Evolutionary conservation across 1,284 basidiomycete genomes (phyloP).

Genomic region (Cryptococcus amylolentus): DNA sequence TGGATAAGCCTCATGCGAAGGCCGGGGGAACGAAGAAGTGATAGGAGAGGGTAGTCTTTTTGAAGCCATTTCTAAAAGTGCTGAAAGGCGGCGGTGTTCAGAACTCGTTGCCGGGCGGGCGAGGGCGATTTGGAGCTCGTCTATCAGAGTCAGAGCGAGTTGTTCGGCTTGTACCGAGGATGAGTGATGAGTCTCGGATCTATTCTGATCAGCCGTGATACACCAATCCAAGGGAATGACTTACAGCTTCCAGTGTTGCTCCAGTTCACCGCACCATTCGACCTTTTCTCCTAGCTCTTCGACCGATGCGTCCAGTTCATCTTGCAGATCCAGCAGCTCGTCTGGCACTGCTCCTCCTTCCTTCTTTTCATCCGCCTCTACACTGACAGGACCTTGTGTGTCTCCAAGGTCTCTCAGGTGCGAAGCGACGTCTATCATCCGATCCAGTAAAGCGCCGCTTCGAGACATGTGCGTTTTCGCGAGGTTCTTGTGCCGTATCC

Average conservation of each 20-base stretch:
- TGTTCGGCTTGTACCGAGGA: conserved; percentile 15
- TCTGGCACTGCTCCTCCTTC: conserved; percentile 35
- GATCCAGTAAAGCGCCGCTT: conserved; percentile 34
- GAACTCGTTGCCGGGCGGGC: conserved; percentile 21
- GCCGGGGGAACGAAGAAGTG: conserved; percentile 23
- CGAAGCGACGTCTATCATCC: conserved; percentile 45
- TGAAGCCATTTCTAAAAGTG: conserved; percentile 8
- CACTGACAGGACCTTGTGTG: conserved; percentile 21
- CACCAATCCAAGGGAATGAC: not conserved
- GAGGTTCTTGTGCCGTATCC: conserved; percentile 35
- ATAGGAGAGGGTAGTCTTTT: conserved; percentile 16
- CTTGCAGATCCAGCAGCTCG: conserved; percentile 40
- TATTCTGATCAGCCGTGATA: conserved; percentile 2
- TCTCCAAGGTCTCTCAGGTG: conserved; percentile 34
- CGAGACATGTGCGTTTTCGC: conserved; percentile 23
- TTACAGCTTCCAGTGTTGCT: conserved; percentile 30
- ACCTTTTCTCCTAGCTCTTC: conserved; percentile 19
- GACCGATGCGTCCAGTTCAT: conserved; percentile 34
- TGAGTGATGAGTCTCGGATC: conserved; percentile 25
- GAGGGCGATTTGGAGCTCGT: conserved; percentile 16
- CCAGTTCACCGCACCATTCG: conserved; percentile 30
- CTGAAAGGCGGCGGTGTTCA: conserved; percentile 16
- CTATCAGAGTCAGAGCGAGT: conserved; percentile 11
- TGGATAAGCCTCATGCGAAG: conserved; percentile 29
- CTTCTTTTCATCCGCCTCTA: not conserved